Evolutionary conservation across 2,329 filamentous ascomycete genomes (phyloP).

Genomic region (Lecanicillium sp.): DNA sequence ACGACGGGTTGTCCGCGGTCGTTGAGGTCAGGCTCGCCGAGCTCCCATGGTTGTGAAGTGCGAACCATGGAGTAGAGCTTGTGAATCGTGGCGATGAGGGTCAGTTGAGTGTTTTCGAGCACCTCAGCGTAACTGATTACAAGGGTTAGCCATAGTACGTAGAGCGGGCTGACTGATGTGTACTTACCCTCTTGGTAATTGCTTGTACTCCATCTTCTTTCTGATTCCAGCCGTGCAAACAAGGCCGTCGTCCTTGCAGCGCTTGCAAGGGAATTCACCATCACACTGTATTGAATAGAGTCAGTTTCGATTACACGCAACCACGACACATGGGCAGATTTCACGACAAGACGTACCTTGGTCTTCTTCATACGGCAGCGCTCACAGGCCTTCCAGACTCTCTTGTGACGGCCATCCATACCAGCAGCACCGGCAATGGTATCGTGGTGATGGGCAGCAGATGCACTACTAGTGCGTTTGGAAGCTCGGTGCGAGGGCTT

Average conservation of each 20-base stretch:
- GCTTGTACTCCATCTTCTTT: slow-evolving; percentile 65
- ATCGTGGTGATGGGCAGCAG: slow-evolving; percentile 32
- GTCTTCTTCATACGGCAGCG: slow-evolving; percentile 65
- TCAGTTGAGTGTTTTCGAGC: slow-evolving; percentile 59
- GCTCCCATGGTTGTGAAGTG: slow-evolving; percentile 51
- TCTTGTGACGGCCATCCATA: slow-evolving; percentile 54
- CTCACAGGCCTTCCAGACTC: slow-evolving; percentile 63
- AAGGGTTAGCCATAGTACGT: too few species aligned
- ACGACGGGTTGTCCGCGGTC: slow-evolving; percentile 57
- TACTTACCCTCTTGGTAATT: slow-evolving; percentile 54
- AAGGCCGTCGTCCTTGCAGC: slow-evolving; percentile 59
- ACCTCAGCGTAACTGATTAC: slow-evolving; percentile 57
- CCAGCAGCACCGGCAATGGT: slow-evolving; percentile 27
- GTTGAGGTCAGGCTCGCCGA: slow-evolving; percentile 59
- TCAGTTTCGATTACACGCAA: neutral
- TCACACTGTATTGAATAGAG: slow-evolving; percentile 43
- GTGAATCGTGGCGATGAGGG: slow-evolving; percentile 57
- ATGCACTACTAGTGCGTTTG: slow-evolving; percentile 40
- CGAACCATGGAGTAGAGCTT: slow-evolving; percentile 61
- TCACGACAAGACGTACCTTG: slow-evolving; percentile 40
- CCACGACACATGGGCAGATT: neutral
- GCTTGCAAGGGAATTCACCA: slow-evolving; percentile 60
- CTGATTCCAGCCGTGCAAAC: slow-evolving; percentile 58
- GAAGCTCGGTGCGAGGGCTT: slow-evolving; percentile 46
- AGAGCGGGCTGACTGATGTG: slow-evolving; percentile 47